Conservation (phyloP, 2,329 filamentous ascomycete genomes). For the Paecilomyces dactylethromorphus region DNA sequence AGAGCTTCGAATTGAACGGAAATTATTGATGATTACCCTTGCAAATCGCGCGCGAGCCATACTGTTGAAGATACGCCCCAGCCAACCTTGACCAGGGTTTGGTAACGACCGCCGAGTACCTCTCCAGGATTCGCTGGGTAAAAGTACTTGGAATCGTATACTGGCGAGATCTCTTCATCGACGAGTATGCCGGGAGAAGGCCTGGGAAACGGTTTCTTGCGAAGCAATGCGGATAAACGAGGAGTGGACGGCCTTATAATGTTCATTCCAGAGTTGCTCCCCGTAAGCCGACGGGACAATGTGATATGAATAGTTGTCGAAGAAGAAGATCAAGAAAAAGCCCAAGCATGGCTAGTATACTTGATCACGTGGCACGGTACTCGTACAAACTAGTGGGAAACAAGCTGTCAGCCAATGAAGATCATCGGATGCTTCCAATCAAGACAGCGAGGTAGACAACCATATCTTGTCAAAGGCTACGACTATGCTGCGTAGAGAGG, state of each 20-base stretch:
- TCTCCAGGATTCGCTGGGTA: conserved; percentile 26
- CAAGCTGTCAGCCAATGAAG: too few relatives aligned
- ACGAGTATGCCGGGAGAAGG: conserved; percentile 12
- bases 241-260: conserved; percentile 10
- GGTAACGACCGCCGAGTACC: conserved; percentile 20
- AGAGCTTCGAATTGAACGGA: conserved; percentile 9
- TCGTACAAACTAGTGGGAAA: too few relatives aligned
- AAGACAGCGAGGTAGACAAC: too few relatives aligned
- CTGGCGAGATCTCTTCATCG: conserved; percentile 20
- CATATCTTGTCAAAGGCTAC: too few relatives aligned
- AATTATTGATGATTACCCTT: conserved; percentile 16
- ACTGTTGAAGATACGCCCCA: conserved; percentile 19
- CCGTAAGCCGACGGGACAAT: conserved; percentile 9
- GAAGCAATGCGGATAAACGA: conserved; percentile 14
- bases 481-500: too few relatives aligned
- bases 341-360: too few relatives aligned
- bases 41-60: conserved; percentile 19
- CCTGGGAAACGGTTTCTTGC: conserved; percentile 19
- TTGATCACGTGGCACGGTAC: too few relatives aligned
- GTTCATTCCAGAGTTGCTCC: conserved; percentile 15
- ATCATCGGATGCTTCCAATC: too few relatives aligned
- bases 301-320: conserved; percentile 11
- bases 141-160: conserved; percentile 20
- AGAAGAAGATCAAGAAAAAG: too few relatives aligned
- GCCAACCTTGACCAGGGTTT: conserved; percentile 21